Base-by-base conservation (phyloP, 2,329 filamentous ascomycete genomes). In the Ceratocystis eucalypticola region DNA sequence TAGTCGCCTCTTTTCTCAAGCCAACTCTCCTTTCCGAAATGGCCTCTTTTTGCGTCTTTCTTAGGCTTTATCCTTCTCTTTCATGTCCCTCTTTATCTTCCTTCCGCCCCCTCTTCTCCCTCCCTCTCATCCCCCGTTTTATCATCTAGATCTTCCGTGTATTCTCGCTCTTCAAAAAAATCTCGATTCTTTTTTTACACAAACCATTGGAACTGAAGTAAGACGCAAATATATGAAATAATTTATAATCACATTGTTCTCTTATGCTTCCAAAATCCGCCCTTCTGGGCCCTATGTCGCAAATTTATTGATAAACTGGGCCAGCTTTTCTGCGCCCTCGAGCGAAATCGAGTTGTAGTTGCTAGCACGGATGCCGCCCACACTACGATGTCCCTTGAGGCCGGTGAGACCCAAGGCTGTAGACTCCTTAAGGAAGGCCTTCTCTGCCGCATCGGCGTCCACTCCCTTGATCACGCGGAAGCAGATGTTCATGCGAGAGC, bases 401-500 rank as follows among this genome's bases (percentile, higher is more conserved):
- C 91, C 93, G 30, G 86, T 84, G 28, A 96, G 78, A 0, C 88
- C 85, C 65, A 79, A 80, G 68, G 83, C 82, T 68, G 87, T 84
- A 1, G 86, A 87, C 61, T 88, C 84, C 68, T 86, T 82, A 59
- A 97, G 75, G 77, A 97, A 97, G 0, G 80, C 80, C 76, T 91
- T 89, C 75, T 97, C 92, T 25, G 86, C 82, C 12, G 82, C 85
- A 64, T 86, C 84, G 67, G 85, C 78, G 53, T 86, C 84, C 57
- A 80, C 82, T 61, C 79, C 75, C 74, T 78, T 80, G 70, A 71
- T 79, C 20, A 96, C 82, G 17, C 91, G 80, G 81, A 96, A 96
- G 80, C 91, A 96, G 67, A 97, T 89, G 76, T 97, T 97, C 88
- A 97, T 96, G 66, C 91, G 81, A 71, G 89, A 96, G 66, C 92